These are phyloP conservation scores for Kurtzmaniella quercitrusa DNA, from an alignment of 1,139 yeast species.

Conservation along the genomic window DNA sequence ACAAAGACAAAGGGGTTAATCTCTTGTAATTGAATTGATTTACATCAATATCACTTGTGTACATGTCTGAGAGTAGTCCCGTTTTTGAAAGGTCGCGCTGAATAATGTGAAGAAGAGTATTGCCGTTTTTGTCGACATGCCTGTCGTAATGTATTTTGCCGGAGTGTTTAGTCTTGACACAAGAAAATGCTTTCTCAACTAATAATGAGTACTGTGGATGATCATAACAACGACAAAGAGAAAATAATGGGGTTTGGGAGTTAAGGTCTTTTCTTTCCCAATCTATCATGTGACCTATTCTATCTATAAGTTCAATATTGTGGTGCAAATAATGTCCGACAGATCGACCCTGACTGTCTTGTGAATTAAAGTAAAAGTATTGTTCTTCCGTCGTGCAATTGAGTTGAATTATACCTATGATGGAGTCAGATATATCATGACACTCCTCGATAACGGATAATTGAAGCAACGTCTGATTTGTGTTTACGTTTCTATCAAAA, in stretches of 20 bases:
- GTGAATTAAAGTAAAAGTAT: slow-evolving; percentile 43
- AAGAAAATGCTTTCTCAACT: slow-evolving; percentile 42
- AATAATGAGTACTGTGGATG: slow-evolving; percentile 57
- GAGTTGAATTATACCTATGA: slow-evolving; percentile 44
- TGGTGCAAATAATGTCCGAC: slow-evolving; percentile 75
- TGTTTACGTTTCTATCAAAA: slow-evolving; percentile 53
- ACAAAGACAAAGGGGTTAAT: slow-evolving; percentile 68
- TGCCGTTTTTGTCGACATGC: slow-evolving; percentile 73
- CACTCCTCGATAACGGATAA: slow-evolving; percentile 59
- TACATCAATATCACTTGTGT: slow-evolving; percentile 43
- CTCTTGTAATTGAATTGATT: slow-evolving; percentile 60
- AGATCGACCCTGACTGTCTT: slow-evolving; percentile 53
- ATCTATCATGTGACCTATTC: slow-evolving; percentile 55
- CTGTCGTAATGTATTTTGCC: slow-evolving; percentile 35
- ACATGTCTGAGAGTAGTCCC: slow-evolving; percentile 24
- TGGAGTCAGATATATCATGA: slow-evolving; percentile 39
- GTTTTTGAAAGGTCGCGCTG: slow-evolving; percentile 41
- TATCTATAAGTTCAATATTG: slow-evolving; percentile 47
- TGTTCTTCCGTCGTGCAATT: slow-evolving; percentile 46
- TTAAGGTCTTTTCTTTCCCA: slow-evolving; percentile 71
- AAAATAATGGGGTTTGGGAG: slow-evolving; percentile 77
- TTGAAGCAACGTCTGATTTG: slow-evolving; percentile 52
- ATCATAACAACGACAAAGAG: slow-evolving; percentile 78
- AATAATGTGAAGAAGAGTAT: slow-evolving; percentile 71
- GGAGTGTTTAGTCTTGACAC: slow-evolving; percentile 41